These are phyloP conservation scores for Nidularia sp. DNA, from an alignment of 768 basidiomycete species.

Conservation along the genomic window DNA sequence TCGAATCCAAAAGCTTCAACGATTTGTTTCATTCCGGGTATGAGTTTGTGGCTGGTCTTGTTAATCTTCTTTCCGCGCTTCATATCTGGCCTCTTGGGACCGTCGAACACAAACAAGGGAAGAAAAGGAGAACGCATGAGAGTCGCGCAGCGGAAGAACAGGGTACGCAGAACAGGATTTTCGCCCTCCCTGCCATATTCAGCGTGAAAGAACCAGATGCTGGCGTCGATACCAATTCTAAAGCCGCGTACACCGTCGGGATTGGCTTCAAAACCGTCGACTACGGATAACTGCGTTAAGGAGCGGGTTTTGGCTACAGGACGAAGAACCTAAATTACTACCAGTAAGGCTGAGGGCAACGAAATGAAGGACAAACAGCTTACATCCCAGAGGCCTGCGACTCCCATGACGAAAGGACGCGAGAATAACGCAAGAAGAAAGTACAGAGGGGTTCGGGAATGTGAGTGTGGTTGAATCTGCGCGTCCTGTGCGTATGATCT, in stretches of 20 bases:
- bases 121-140: constrained; percentile 77
- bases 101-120: constrained; percentile 91
- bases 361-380: neutral
- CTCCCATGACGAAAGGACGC: constrained; percentile 29
- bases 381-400: constrained; percentile 49
- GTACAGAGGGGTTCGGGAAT: too few relatives aligned
- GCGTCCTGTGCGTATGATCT: too few relatives aligned
- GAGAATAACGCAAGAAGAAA: too few relatives aligned
- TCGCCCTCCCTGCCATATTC: constrained; percentile 75
- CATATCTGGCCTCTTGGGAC: constrained; percentile 73
- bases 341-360: constrained; percentile 1
- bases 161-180: constrained; percentile 80
- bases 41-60: constrained; percentile 58
- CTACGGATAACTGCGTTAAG: constrained; percentile 69
- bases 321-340: constrained; percentile 47
- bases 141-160: constrained; percentile 80
- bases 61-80: constrained; percentile 78
- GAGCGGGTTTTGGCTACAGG: constrained; percentile 73
- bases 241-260: constrained; percentile 63
- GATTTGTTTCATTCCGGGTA: constrained; percentile 73
- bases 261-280: constrained; percentile 72
- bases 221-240: constrained; percentile 84
- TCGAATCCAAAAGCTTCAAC: constrained; percentile 80
- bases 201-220: constrained; percentile 82
- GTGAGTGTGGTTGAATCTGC: too few relatives aligned